These are phyloP conservation scores for Phaeophleospora eucalypticola DNA, from an alignment of 2,329 filamentous ascomycete genomes.

Conservation along the genomic window DNA sequence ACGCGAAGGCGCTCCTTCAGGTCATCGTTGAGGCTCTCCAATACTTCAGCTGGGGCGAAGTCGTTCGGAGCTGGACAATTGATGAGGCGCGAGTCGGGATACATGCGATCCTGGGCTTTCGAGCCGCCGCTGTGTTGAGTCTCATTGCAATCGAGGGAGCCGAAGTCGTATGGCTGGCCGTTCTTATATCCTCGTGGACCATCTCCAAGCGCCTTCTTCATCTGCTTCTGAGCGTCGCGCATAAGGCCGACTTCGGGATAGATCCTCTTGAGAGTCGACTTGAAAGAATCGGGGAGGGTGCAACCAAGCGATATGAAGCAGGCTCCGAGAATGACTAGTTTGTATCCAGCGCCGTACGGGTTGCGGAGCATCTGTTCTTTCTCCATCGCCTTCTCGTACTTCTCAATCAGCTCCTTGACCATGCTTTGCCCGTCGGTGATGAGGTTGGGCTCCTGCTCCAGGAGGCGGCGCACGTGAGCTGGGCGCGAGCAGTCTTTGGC, in stretches of 20 bases:
- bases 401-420: neutral
- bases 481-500: too few species aligned
- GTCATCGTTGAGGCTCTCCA: neutral
- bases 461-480: too few species aligned
- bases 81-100: neutral
- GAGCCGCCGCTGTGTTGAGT: neutral
- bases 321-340: conserved; percentile 10
- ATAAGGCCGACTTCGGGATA: conserved; percentile 7
- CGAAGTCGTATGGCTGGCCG: conserved; percentile 10
- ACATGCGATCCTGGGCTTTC: neutral
- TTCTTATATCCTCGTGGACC: conserved; percentile 6
- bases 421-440: too few species aligned
- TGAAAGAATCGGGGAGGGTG: conserved; percentile 5
- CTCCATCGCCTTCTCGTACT: conserved; percentile 1
- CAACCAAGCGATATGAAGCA: conserved; percentile 11
- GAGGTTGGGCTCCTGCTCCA: too few species aligned
- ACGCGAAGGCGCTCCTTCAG: neutral
- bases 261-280: conserved; percentile 1
- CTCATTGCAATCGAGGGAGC: neutral
- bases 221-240: conserved; percentile 5
- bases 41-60: neutral
- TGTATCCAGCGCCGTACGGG: conserved; percentile 2
- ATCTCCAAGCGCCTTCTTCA: conserved; percentile 7
- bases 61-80: neutral
- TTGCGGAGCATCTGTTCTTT: neutral